A percentile compares a stretch with the other conserved stretches of the same genome.
Conservation (phyloP, 2,329 filamentous ascomycete species). For the Ceratocystis destructans region DNA sequence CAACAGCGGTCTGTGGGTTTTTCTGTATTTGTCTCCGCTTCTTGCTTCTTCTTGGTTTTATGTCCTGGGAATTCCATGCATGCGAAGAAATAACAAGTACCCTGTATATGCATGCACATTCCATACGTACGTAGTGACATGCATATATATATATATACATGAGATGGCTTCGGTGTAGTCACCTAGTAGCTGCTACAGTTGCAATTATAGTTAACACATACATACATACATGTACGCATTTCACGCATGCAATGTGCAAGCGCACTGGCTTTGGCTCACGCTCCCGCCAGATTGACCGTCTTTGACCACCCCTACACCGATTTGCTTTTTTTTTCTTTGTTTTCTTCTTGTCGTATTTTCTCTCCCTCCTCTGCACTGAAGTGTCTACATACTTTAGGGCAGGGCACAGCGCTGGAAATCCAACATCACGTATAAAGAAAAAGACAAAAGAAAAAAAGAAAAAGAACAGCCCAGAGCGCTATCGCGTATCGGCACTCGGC, state of each 20-base stretch:
- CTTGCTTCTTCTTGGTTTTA: not conserved
- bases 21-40: not conserved
- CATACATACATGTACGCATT: not conserved
- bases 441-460: not conserved
- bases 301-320: not conserved
- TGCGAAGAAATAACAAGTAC: not conserved
- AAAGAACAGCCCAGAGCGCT: not conserved
- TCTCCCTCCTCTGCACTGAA: too few species aligned
- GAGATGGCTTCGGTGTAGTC: not conserved
- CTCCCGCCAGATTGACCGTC: not conserved
- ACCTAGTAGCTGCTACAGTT: not conserved
- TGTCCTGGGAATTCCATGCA: constrained; percentile 1
- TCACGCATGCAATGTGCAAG: not conserved
- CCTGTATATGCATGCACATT: not conserved
- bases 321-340: too few species aligned
- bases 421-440: not conserved
- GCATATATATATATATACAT: not conserved
- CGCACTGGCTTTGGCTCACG: not conserved
- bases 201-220: not conserved
- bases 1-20: not conserved
- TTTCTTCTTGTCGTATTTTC: not conserved
- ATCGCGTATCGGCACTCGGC: constrained; percentile 5
- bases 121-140: not conserved
- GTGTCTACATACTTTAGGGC: not conserved
- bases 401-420: too few species aligned